phyloP scores from a whole-genome alignment of 257 asterid genomes.

The Solanum pennellii region DNA sequence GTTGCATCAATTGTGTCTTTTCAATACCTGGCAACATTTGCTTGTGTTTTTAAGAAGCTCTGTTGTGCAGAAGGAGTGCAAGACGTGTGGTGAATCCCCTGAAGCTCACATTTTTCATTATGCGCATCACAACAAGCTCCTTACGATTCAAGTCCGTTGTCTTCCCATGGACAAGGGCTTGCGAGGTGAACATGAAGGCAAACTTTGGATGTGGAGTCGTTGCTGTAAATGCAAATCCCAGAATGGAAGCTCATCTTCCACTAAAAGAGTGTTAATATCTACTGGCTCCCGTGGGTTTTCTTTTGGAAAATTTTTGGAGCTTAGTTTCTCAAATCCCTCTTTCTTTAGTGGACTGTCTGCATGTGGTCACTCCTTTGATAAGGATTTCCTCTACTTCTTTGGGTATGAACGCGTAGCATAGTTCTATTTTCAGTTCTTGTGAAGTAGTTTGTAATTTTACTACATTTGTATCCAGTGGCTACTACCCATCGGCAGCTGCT shows the following conservation, averaged over 20 bases:
- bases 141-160: slow-evolving; percentile 60
- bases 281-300: slow-evolving; percentile 74
- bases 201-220: slow-evolving; percentile 99
- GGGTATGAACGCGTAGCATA: slow-evolving; percentile 43
- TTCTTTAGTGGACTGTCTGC: slow-evolving; percentile 49
- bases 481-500: not conserved
- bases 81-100: slow-evolving; percentile 61
- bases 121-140: slow-evolving; percentile 84
- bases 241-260: slow-evolving; percentile 43
- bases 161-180: slow-evolving; percentile 42
- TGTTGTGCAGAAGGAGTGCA: slow-evolving; percentile 68
- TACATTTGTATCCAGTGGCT: not conserved
- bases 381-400: slow-evolving; percentile 81
- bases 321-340: slow-evolving; percentile 68
- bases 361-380: slow-evolving; percentile 88
- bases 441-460: not conserved
- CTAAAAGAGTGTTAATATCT: slow-evolving; percentile 80
- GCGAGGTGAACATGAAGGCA: slow-evolving; percentile 76
- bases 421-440: not conserved
- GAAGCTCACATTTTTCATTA: slow-evolving; percentile 69
- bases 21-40: not conserved
- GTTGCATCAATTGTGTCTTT: not conserved
- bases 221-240: slow-evolving; percentile 63
- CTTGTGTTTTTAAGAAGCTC: not conserved
- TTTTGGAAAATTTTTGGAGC: slow-evolving; percentile 90